Base-by-base conservation (phyloP, 345 rosid species). In the Boechera retrofracta region DNA sequence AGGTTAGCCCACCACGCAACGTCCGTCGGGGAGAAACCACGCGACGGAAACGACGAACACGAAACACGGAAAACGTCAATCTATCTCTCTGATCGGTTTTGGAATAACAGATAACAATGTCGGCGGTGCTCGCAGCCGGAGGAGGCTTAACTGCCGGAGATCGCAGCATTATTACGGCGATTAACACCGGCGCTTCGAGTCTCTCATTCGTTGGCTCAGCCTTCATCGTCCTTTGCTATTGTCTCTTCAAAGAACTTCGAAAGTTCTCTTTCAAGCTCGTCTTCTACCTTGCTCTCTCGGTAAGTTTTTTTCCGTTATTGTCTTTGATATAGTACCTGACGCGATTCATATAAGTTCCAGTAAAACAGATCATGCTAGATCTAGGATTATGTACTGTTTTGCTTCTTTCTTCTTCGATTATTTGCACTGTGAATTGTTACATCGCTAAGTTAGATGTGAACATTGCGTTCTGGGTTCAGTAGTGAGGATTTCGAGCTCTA, bases 211-310 rank as follows among this genome's bases (percentile, higher is more conserved):
- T 91, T 18, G 97, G 97, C 15, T 94, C 98, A 16, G 79, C 92
- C 31, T 94, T 94, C 85, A 94, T 94, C 7, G 98, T 94, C 1
- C 87, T 87, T 31, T 94, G 98, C 84, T 94, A 94, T 76, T 79
- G 82, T 29, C 97, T 94, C 84, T 90, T 90, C 90, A 88, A 87
- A 73, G 97, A 94, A 72, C 97, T 94, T 41, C 92, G 95, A 83
- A 94, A 94, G 77, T 89, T 91, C 89, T 94, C 98, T 76, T 92
- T 94, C 88, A 94, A 94, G 89, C 98, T 94, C 82, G 90, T 94
- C 82, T 90, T 91, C 89, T 92, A 86, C 86, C 98, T 94, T 32
- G 94, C 97, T 51, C 89, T 92, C 79, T 88, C 97, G 3, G 98
- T 90, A 87, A 60, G 77, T 71, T 16, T 11, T n/a, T 57, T 28